Conservation (phyloP, 371 early-diverging fungal species). For the Apophysomyces ossiformis region DNA sequence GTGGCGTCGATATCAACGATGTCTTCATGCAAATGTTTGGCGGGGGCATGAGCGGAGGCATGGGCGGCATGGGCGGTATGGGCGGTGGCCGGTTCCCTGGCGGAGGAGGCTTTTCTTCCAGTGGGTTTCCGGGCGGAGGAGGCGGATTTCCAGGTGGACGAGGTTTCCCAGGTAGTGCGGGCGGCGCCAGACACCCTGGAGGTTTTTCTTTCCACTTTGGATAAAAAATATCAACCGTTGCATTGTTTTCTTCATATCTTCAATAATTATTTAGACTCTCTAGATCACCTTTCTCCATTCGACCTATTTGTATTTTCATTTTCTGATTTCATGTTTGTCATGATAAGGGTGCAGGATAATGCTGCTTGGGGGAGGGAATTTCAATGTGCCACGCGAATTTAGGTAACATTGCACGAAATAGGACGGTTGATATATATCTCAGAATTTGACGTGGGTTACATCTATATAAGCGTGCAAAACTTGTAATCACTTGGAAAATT, state of each 20-base stretch:
- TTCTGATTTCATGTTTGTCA: not conserved
- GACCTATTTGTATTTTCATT: not conserved
- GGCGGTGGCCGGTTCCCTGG: conserved; percentile 40
- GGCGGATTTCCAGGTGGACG: conserved; percentile 30
- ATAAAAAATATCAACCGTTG: conserved; percentile 24
- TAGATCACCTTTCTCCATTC: not conserved
- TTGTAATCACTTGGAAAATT: not conserved
- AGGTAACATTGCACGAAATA: conserved; percentile 9
- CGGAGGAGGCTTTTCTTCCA: conserved; percentile 30
- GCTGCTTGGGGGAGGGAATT: not conserved
- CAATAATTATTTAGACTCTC: conserved; percentile 5
- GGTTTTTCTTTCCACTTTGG: conserved; percentile 60
- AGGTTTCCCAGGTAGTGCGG: conserved; percentile 47
- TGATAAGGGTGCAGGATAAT: conserved; percentile 8
- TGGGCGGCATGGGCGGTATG: conserved; percentile 46
- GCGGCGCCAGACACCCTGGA: conserved; percentile 40
- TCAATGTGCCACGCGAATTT: conserved; percentile 11
- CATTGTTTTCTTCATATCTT: conserved; percentile 6
- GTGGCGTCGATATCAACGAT: conserved; percentile 63
- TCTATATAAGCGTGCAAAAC: not conserved
- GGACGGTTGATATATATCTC: conserved; percentile 11
- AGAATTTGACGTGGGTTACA: conserved; percentile 9
- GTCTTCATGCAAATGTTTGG: conserved; percentile 72
- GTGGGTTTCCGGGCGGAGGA: conserved; percentile 37
- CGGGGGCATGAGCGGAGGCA: conserved; percentile 43